phyloP scores from a whole-genome alignment of 1,284 basidiomycete genomes.

The Microbotryum lychnidis-dioicae region DNA sequence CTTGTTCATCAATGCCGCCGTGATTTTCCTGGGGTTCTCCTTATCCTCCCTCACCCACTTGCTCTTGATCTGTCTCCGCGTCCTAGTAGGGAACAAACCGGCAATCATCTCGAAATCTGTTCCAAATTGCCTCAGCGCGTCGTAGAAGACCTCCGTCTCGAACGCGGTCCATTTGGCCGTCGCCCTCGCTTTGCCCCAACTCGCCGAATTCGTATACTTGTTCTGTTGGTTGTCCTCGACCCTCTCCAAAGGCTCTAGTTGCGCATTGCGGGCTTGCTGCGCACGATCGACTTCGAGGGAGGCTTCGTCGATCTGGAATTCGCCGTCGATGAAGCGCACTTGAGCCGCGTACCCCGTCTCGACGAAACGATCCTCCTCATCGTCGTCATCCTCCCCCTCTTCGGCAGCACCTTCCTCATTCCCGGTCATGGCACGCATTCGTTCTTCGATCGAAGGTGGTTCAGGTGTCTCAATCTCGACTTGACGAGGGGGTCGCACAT shows the following conservation, averaged over 20 bases:
- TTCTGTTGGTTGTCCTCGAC: slow-evolving; percentile 72
- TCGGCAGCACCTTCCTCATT: neutral
- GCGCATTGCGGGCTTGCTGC: slow-evolving; percentile 35
- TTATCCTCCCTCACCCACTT: slow-evolving; percentile 85
- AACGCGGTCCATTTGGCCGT: slow-evolving; percentile 73
- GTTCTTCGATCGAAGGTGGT: neutral
- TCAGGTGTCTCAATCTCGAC: neutral
- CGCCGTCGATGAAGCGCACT: slow-evolving; percentile 68
- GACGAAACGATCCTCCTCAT: slow-evolving; percentile 51
- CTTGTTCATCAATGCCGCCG: slow-evolving; percentile 31
- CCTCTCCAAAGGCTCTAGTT: slow-evolving; percentile 62
- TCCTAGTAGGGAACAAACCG: slow-evolving; percentile 71
- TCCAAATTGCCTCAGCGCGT: slow-evolving; percentile 74
- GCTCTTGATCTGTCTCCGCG: slow-evolving; percentile 76
- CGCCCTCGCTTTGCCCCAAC: slow-evolving; percentile 64
- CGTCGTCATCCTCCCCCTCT: slow-evolving; percentile 40
- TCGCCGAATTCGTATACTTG: slow-evolving; percentile 75
- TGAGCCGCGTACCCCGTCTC: slow-evolving; percentile 68
- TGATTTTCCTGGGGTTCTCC: slow-evolving; percentile 50
- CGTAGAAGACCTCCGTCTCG: slow-evolving; percentile 76
- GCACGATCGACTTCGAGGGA: slow-evolving; percentile 62
- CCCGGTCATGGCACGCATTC: neutral
- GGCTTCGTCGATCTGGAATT: slow-evolving; percentile 70
- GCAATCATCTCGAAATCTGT: slow-evolving; percentile 88
- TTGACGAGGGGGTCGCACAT: neutral